phyloP scores from a whole-genome alignment of 2,329 filamentous ascomycete species.

The Penicillium crustosum region DNA sequence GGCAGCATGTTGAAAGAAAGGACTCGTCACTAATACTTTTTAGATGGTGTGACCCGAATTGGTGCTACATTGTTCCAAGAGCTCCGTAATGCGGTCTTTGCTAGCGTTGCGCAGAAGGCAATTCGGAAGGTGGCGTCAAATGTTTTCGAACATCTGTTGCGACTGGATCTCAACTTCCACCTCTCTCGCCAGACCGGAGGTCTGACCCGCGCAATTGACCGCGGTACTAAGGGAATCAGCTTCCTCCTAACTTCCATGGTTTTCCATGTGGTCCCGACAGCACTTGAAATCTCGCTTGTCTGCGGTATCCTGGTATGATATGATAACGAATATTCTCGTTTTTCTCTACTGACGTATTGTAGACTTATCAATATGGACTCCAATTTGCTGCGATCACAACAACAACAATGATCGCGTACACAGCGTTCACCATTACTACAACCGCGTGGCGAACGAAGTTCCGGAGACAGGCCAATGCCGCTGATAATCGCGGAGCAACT shows the following conservation, averaged over 20 bases:
- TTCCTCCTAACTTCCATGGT: slow-evolving; percentile 98
- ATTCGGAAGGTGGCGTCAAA: slow-evolving; percentile 88
- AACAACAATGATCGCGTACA: slow-evolving; percentile 88
- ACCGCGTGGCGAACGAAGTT: slow-evolving; percentile 98
- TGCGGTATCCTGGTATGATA: slow-evolving; percentile 75
- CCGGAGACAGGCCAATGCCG: slow-evolving; percentile 88
- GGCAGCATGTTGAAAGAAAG: not conserved
- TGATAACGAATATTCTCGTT: not conserved
- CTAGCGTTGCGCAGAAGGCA: slow-evolving; percentile 93
- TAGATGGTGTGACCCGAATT: slow-evolving; percentile 81
- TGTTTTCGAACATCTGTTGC: slow-evolving; percentile 87
- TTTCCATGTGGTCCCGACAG: slow-evolving; percentile 92
- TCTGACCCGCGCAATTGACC: slow-evolving; percentile 87
- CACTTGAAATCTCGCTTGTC: slow-evolving; percentile 90
- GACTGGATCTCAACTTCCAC: slow-evolving; percentile 90
- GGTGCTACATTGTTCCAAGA: slow-evolving; percentile 90
- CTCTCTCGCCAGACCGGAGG: slow-evolving; percentile 92
- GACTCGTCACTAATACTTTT: slow-evolving; percentile 1
- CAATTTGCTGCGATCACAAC: slow-evolving; percentile 90
- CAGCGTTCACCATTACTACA: slow-evolving; percentile 94
- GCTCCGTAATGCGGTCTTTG: slow-evolving; percentile 92
- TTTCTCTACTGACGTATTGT: slow-evolving; percentile 15
- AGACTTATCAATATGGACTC: slow-evolving; percentile 89
- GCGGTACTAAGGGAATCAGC: slow-evolving; percentile 97
- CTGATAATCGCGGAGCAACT: slow-evolving; percentile 92